Base-by-base conservation (phyloP, 768 basidiomycete species). In the Mycena vulgaris region DNA sequence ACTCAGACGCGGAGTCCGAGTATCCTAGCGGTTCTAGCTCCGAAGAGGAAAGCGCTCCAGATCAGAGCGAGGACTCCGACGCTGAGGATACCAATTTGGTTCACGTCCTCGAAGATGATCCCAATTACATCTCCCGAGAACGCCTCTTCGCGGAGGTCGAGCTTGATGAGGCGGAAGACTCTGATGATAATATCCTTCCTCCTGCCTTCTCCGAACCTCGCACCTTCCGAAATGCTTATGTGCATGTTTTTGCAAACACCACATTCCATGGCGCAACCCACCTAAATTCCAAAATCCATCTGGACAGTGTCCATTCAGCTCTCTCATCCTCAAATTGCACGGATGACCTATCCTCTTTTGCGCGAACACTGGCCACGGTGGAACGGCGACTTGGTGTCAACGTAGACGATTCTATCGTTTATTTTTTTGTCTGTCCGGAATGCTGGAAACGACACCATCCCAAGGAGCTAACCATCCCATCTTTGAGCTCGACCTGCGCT, bases 401-500 rank as follows among this genome's bases (percentile, higher is more conserved):
- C 10, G 23, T 42, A 2, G 56, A 58, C 28, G 37, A 27, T 10
- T 53, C 28, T 10, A 60, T 60, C 14, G 27, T 47, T 27, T 47
- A 42, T 27, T 60, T 60, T 21, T 42, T 60, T 23, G 40, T 60
- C n/a, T 60, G 58, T n/a, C 40, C 39, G 3, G 45, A 45, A 3
- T 60, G 58, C 19, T 60, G 58, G 58, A 60, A 60, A 19, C 40
- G n/a, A 10, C 45, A 60, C n/a, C 40, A 47, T 28, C 58, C 58
- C n/a, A 10, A 7, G 14, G 39, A 42, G 27, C 40, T 60, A 1
- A 42, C 6, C 2, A 39, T 45, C 3, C 58, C 33, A 6, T 25
- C n/a, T 25, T 10, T 31, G 11, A 52, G 49, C 16, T 31, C 49
- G 13, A 49, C 30, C 10, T 33, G 30, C 5, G 9, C 19, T 21